Base-by-base conservation (phyloP, 1,139 yeast species). In the Debaryomyces coudertii region DNA sequence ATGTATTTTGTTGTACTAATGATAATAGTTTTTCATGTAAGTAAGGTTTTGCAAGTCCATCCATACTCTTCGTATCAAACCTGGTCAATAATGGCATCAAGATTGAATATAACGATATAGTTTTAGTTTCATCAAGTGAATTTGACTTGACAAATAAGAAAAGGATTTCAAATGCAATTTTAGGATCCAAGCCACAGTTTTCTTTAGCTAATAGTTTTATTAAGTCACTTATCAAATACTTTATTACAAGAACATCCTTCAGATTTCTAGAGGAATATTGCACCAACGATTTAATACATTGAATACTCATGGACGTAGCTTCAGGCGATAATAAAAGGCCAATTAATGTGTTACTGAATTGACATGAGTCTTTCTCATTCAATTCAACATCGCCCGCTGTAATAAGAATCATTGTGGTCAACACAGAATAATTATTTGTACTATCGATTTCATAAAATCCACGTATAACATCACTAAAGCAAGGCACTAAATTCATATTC, bases 361-460 rank as follows among this genome's bases (percentile, higher is more conserved):
- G 47, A 3, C 47, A 46, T 0, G 71, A 62, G n/a, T 73, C 73
- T 4, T 69, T 67, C 1, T 70, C 64, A 20, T 59, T 55, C 34
- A 85, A 60, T 2, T 63, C 54, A 1, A 76, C 65, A 14, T 72
- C 69, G 6, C 87, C 79, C 4, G 80, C 70, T 5, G 89, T 82
- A 12, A 83, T 62, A 14, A 87, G 67, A 1, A 88, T 78, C 58
- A 84, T 76, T n/a, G 77, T 63, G 0, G 89, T 80, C 28, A 87
- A 64, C 5, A 85, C 65, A 4, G 82, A 69, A 52, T 77, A 77
- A 47, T 71, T 74, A 42, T 63, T 53, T 9, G 52, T 53, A 29
- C 37, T 48, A 43, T 50, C 56, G 57, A 65, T 57, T 45, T 61
- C 68, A 55, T 49, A 62, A 53, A 47, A 60, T 47, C 50, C 61